Conservation (phyloP, 495 filamentous ascomycete genomes). For the Wilcoxina mikolae region DNA sequence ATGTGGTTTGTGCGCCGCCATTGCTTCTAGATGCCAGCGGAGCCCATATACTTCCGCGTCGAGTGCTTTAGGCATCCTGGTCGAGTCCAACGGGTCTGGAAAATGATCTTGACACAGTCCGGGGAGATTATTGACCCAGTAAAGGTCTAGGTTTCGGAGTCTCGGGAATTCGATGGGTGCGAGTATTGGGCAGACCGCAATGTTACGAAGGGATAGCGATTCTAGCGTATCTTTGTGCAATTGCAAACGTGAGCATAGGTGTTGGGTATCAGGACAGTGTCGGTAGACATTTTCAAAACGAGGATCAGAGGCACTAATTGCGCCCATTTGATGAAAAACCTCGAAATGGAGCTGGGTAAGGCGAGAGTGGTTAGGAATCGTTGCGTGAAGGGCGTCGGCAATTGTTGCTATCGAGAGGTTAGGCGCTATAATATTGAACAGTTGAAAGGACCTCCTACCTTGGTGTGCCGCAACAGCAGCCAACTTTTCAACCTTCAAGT, state of each 20-base stretch:
- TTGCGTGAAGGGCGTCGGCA: constrained; percentile 20
- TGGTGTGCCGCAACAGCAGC: constrained; percentile 21
- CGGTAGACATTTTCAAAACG: constrained; percentile 24
- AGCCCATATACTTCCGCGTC: background rate
- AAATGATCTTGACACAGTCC: constrained; percentile 12
- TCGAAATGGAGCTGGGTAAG: constrained; percentile 25
- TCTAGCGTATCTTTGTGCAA: constrained; percentile 18
- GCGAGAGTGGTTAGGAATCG: constrained; percentile 20
- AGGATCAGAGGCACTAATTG: constrained; percentile 16
- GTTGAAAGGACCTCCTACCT: constrained; percentile 12
- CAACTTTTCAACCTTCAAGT: constrained; percentile 19
- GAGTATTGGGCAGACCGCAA: constrained; percentile 20
- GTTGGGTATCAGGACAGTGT: constrained; percentile 20
- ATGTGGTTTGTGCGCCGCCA: background rate
- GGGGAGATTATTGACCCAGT: constrained; percentile 19
- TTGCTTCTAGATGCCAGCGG: background rate
- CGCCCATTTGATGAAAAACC: constrained; percentile 4
- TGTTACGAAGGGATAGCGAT: constrained; percentile 24
- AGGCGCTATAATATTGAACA: constrained; percentile 1
- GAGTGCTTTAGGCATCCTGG: background rate
- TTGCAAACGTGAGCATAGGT: constrained; percentile 22
- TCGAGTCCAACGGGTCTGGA: background rate
- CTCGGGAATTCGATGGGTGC: constrained; percentile 14
- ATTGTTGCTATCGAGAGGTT: constrained; percentile 11
- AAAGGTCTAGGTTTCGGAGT: constrained; percentile 16